Base-by-base conservation (phyloP, 768 basidiomycete genomes). In the Tulasnella sp. region DNA sequence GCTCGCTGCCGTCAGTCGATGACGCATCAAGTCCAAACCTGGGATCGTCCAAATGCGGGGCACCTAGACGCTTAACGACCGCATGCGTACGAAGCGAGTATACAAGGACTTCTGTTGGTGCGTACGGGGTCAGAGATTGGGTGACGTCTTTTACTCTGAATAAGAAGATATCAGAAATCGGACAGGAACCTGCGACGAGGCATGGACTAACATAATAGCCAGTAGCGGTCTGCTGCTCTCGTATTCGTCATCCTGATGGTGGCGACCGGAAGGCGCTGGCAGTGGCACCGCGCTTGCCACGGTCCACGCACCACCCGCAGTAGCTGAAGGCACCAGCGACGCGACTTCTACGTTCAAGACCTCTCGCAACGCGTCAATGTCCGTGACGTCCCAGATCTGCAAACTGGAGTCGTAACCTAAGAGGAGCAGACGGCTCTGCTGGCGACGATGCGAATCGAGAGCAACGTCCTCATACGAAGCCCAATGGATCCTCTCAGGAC, bases 361-460 rank as follows among this genome's bases (percentile, higher is more conserved):
- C 63, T 85, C 83, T 1, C 69, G 67, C 4, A 81, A 73, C 1
- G 75, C 64, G 56, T 70, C 77, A 8, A 84, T 67, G 60, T 78
- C 73, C 11, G 77, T 73, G 63, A 78, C 79, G 63, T 84, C 81
- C 82, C 82, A 85, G 19, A 83, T 72, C 65, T 83, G 78, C 42
- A 85, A 64, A 4, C 79, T 77, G 12, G 71, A 69, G 12, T 66
- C 61, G 66, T 83, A 84, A 3, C 75, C 81, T 15, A 83, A 70
- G 52, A 84, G 66, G 10, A 83, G 73, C 4, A 82, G 63, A 24
- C 74, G 72, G 44, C 78, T 77, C 31, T 29, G 7, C n/a, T 45
- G 61, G 34, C 15, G 34, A 38, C 34, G 34, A 38, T 38, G 15
- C 15, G 34, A 15, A 15, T 38, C 34, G 34, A 38, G 34, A 38